Evolutionary conservation across 106 monocot species (phyloP).

Genomic region (Dendrobium nobile): DNA sequence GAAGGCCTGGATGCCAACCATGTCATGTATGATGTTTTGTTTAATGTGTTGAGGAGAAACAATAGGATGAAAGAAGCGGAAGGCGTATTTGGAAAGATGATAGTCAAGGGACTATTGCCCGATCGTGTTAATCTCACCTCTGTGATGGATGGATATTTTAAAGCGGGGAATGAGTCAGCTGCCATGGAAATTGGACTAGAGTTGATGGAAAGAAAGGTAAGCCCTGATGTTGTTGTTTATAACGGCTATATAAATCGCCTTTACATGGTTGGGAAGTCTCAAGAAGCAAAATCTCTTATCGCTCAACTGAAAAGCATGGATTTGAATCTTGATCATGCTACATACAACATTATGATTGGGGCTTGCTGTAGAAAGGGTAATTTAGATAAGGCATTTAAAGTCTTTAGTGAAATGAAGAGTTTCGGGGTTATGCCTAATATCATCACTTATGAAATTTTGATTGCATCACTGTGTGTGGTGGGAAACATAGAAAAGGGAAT

Average conservation of each 20-base stretch:
- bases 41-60: constrained; percentile 77
- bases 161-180: constrained; percentile 51
- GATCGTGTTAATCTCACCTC: constrained; percentile 87
- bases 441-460: constrained; percentile 59
- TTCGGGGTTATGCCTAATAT: constrained; percentile 50
- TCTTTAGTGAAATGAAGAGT: constrained; percentile 57
- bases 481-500: constrained; percentile 35
- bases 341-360: constrained; percentile 73
- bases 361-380: constrained; percentile 51
- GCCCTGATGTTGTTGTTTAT: constrained; percentile 63
- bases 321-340: constrained; percentile 55
- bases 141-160: constrained; percentile 81
- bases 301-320: constrained; percentile 53
- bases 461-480: constrained; percentile 35
- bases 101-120: constrained; percentile 30
- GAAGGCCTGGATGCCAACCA: constrained; percentile 59
- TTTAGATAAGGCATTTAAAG: constrained; percentile 42
- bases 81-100: constrained; percentile 40
- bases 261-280: constrained; percentile 50
- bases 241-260: constrained; percentile 86
- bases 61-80: constrained; percentile 64
- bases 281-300: constrained; percentile 53
- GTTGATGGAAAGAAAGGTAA: constrained; percentile 42
- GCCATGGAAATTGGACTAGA: constrained; percentile 61
- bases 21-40: constrained; percentile 44